These are phyloP conservation scores for Porphyrellus sp. DNA, from an alignment of 1,284 basidiomycete species.

Conservation along the genomic window DNA sequence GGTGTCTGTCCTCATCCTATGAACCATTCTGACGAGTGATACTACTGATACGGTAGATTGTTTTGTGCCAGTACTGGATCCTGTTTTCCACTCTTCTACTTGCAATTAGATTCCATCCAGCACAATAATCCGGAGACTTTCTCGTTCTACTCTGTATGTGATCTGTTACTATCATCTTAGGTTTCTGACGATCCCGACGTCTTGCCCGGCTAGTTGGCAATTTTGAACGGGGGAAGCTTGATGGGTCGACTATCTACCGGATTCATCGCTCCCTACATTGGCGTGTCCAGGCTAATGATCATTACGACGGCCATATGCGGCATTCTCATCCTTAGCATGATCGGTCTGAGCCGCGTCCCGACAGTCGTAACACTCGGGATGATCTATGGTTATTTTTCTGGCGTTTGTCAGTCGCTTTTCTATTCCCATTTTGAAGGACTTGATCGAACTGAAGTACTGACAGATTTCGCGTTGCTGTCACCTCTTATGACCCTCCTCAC, in stretches of 20 bases:
- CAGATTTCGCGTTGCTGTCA: conserved; percentile 35
- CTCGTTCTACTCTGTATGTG: conserved; percentile 34
- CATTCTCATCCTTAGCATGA: conserved; percentile 29
- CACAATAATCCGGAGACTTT: conserved; percentile 29
- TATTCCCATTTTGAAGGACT: conserved; percentile 3
- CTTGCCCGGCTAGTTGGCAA: conserved; percentile 18
- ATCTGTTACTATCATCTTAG: neutral
- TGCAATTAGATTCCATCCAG: conserved; percentile 31
- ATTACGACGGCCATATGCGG: conserved; percentile 30
- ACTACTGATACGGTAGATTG: conserved; percentile 10
- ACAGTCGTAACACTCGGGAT: conserved; percentile 25
- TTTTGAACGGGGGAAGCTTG: conserved; percentile 27
- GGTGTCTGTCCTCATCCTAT: conserved; percentile 1
- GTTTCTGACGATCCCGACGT: neutral
- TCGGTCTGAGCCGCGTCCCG: conserved; percentile 15
- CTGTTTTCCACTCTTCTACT: conserved; percentile 31
- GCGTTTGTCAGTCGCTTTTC: conserved; percentile 32
- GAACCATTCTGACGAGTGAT: neutral
- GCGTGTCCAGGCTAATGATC: conserved; percentile 20
- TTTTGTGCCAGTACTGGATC: conserved; percentile 15
- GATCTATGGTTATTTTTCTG: conserved; percentile 41
- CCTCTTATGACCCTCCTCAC: conserved; percentile 36
- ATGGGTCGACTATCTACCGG: conserved; percentile 29
- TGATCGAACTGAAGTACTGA: neutral
- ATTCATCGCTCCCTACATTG: conserved; percentile 22